Base-by-base conservation (phyloP, 441 rosid genomes). In the Croton setiger region DNA sequence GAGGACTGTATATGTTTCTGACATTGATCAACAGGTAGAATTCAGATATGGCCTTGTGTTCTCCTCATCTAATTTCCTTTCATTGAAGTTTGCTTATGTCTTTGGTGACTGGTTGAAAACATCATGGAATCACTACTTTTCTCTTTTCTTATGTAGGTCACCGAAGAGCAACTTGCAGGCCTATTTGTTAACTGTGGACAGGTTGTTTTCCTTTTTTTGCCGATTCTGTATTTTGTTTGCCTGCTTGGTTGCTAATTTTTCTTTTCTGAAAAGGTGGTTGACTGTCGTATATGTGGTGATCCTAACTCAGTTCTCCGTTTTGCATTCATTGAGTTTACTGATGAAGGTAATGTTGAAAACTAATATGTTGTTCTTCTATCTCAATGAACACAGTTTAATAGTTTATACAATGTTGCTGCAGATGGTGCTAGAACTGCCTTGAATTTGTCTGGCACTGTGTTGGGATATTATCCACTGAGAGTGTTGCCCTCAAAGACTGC, bases 401-500 rank as follows among this genome's bases (percentile, higher is more conserved):
- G 15, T 27, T 68, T 18, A 64, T 74, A 57, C 20, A 44, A 64
- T 71, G 72, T 66, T 72, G 62, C 60, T 82, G 82, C 85, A 95
- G 99, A 85, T 76, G 90, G 94, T 67, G 98, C 99, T 37, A 84
- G 79, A 81, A 80, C 84, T 81, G 98, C 99, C 74, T 77, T 95
- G 82, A 84, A 48, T 78, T 84, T 95, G 85, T 78, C 91, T 0
- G 99, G 98, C 17, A 95, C 93, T 14, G 76, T 95, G 72, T 93
- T 95, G 18, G 98, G 99, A 23, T 90, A 74, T 78, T 92, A 92
- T 81, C 99, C 99, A 49, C 82, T 95, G 41, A 85, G 82, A 72
- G 96, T 95, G 78, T 80, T 92, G 82, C 98, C 99, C 75, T 95
- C 99, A 49, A 95, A 87, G 84, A 95, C 98, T 18, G 99, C 98